Evolutionary conservation across 495 filamentous ascomycete genomes (phyloP).

Genomic region (Trichoderma asperelloides): DNA sequence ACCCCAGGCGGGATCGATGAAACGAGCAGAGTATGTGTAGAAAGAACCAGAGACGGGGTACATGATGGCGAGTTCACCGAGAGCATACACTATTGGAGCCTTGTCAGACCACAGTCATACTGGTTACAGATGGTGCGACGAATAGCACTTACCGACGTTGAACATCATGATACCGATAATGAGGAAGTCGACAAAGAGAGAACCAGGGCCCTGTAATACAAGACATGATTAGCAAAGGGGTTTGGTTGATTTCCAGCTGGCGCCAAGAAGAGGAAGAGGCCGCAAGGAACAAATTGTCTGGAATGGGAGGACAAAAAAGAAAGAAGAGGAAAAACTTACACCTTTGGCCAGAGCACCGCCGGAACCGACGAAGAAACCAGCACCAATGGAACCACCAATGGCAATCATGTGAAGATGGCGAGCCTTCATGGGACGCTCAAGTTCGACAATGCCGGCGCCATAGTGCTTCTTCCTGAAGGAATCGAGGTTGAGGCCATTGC

Average conservation of each 20-base stretch:
- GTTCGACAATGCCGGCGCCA: conserved; percentile 27
- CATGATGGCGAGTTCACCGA: conserved; percentile 67
- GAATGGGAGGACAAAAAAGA: too few relatives aligned
- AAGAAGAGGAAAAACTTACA: conserved; percentile 18
- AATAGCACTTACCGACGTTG: conserved; percentile 31
- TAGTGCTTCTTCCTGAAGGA: conserved; percentile 36
- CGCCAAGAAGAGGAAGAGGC: too few relatives aligned
- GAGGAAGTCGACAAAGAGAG: conserved; percentile 43
- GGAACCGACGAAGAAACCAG: conserved; percentile 50
- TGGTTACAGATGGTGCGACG: background rate
- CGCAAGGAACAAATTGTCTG: too few relatives aligned
- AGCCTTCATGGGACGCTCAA: conserved; percentile 54
- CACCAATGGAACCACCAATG: conserved; percentile 64
- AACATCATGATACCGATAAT: conserved; percentile 49
- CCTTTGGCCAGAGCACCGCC: conserved; percentile 36
- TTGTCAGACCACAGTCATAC: conserved; percentile 10
- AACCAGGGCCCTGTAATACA: conserved; percentile 32
- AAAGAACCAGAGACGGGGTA: conserved; percentile 55
- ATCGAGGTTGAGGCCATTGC: conserved; percentile 40
- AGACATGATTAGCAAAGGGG: background rate
- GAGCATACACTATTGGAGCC: conserved; percentile 45
- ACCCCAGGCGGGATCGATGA: conserved; percentile 70
- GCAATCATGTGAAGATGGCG: conserved; percentile 71
- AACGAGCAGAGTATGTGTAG: conserved; percentile 60
- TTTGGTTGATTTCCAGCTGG: too few relatives aligned